Evolutionary conservation across 352 stramenopile species (phyloP).

Genomic region (Phytophthora citricola): DNA sequence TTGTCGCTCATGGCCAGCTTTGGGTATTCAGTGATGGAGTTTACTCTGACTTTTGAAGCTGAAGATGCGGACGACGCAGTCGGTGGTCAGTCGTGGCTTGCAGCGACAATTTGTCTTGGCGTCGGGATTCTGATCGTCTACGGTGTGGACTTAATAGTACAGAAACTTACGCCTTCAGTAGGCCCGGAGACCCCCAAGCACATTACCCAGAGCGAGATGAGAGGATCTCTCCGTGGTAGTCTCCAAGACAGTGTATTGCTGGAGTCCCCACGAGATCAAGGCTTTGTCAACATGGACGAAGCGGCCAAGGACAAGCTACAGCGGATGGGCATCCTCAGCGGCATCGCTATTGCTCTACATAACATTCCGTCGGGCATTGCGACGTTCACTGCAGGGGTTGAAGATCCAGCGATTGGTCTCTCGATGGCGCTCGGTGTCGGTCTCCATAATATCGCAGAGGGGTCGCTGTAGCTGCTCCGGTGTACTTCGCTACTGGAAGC

Average conservation of each 20-base stretch:
- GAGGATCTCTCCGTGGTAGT: constrained; percentile 11
- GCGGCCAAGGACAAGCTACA: constrained; percentile 62
- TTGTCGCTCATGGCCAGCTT: constrained; percentile 77
- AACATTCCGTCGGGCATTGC: constrained; percentile 98
- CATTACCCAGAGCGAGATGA: background rate
- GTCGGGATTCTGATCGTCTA: constrained; percentile 71
- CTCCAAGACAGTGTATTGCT: constrained; percentile 37
- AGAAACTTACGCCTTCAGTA: constrained; percentile 43
- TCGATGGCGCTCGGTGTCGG: constrained; percentile 94
- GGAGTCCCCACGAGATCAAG: constrained; percentile 30
- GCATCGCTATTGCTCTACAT: constrained; percentile 94
- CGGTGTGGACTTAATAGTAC: constrained; percentile 50
- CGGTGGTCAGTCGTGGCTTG: constrained; percentile 65
- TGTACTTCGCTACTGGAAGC: constrained; percentile 97
- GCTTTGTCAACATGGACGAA: constrained; percentile 49
- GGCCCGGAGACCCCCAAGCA: constrained; percentile 23
- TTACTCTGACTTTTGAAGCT: constrained; percentile 37
- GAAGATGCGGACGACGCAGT: constrained; percentile 30
- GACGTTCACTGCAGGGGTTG: constrained; percentile 92
- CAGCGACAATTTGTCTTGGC: constrained; percentile 86
- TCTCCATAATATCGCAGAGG: constrained; percentile 98
- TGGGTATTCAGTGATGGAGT: constrained; percentile 44
- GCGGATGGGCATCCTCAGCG: constrained; percentile 91
- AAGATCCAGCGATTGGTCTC: constrained; percentile 87
- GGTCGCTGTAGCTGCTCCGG: constrained; percentile 94